Evolutionary conservation across 2,329 filamentous ascomycete species (phyloP), one percentile per base, ranked within the genome.

Genomic region (Aspergillus thermomutatus): DNA sequence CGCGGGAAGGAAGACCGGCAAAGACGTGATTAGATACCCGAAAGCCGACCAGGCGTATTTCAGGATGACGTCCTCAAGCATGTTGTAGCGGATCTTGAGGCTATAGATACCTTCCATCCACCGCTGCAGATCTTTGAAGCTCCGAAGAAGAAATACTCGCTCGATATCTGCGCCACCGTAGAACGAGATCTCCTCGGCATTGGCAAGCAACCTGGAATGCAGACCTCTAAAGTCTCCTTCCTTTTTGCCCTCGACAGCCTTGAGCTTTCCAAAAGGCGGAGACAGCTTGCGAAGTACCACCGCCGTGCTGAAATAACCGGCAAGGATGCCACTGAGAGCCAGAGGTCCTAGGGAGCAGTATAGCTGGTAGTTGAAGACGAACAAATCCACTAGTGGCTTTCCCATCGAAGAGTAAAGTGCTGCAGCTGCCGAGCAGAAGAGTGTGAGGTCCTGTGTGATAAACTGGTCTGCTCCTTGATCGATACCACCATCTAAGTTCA

Each of bases 101-200:
- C 92, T 92, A 76, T 99, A 99, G 62, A 99, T 97, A 47, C 91
- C 89, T 72, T 99, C 94, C 93, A 99, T 97, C 90, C 92, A 97
- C 61, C 85, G 88, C 74, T 94, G 94, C 27, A 99, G 81, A 49
- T 93, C 94, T 72, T 88, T 91, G 79, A 97, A 99, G 65, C 95
- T 92, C 68, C 87, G 88, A 68, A 96, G 91, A 9, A 99, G 80
- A 72, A 97, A 95, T 2, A 90, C 87, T 75, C 94, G 94, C 74
- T 99, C 94, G 79, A 95, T 96, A 50, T 94, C 90, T 7, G 93
- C 92, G 37, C 94, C 94, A 26, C 92, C 92, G 68, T 99, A 99
- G 73, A 99, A 99, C 3, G 94, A 94, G 4, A 99, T 89, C 74
- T 99, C 94, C 75, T 99, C 94, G 1, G 94, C 93, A 71, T 99